Evolutionary conservation across 2,329 filamentous ascomycete genomes (phyloP).

Genomic region (Cercospora sp.): DNA sequence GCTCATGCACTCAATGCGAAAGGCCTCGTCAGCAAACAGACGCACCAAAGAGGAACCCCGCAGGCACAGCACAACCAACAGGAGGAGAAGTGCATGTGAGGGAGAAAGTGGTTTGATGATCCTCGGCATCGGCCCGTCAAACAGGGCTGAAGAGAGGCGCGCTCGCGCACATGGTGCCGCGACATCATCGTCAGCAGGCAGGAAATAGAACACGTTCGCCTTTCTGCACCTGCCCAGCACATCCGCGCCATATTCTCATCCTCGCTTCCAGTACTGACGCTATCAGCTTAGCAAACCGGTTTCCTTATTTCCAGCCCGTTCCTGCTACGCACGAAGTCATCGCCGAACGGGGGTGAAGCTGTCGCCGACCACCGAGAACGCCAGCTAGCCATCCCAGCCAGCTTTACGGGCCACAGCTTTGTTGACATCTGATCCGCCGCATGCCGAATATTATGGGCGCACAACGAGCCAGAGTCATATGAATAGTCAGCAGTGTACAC

Average conservation of each 20-base stretch:
- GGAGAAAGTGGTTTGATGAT: background rate
- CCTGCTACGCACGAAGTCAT: background rate
- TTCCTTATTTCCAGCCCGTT: background rate
- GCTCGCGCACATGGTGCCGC: background rate
- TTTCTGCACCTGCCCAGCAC: background rate
- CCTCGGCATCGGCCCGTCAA: background rate
- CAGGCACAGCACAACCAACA: too few relatives aligned
- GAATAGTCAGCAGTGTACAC: slow-evolving; percentile 12
- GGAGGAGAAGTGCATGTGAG: background rate
- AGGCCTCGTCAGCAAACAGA: background rate
- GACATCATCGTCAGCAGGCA: slow-evolving; percentile 1
- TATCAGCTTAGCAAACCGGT: background rate
- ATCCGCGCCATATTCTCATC: background rate
- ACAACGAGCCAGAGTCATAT: slow-evolving; percentile 15
- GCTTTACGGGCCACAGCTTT: slow-evolving; percentile 3
- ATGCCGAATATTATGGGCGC: slow-evolving; percentile 17
- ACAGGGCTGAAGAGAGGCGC: background rate
- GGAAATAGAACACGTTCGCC: slow-evolving; percentile 1
- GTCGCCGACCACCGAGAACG: background rate
- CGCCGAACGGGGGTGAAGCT: background rate
- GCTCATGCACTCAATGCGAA: background rate
- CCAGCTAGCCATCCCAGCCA: background rate
- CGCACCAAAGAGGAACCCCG: background rate
- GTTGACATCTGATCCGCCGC: slow-evolving; percentile 9
- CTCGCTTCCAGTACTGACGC: background rate